Conservation (phyloP, 2,329 filamentous ascomycete genomes). For the Xylariaceae sp. region DNA sequence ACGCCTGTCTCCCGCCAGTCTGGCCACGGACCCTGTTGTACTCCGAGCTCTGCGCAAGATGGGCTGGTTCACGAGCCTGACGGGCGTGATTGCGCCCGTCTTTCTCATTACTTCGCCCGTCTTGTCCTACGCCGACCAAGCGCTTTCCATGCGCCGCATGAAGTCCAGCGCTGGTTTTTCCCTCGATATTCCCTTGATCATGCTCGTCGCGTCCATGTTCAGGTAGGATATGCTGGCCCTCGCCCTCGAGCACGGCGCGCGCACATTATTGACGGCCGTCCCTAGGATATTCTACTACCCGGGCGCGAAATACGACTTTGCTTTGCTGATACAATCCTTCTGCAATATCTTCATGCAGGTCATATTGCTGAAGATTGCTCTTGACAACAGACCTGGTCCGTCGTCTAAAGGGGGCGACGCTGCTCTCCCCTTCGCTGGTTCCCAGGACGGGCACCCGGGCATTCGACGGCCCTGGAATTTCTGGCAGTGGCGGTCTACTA, state of each 20-base stretch:
- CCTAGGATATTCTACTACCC: slow-evolving; percentile 66
- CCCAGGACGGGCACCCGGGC: slow-evolving; percentile 37
- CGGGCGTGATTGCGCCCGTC: slow-evolving; percentile 57
- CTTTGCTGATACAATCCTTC: slow-evolving; percentile 60
- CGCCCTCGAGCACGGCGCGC: slow-evolving; percentile 1
- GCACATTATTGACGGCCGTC: slow-evolving; percentile 5
- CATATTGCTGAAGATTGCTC: slow-evolving; percentile 62
- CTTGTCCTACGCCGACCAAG: slow-evolving; percentile 63
- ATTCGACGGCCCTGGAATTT: slow-evolving; percentile 67
- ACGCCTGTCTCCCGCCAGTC: slow-evolving; percentile 1
- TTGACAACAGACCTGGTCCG: slow-evolving; percentile 61
- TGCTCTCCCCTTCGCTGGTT: slow-evolving; percentile 58
- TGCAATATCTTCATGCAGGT: slow-evolving; percentile 63
- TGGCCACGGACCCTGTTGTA: too few relatives aligned
- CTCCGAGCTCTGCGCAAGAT: slow-evolving; percentile 23
- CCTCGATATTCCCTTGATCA: slow-evolving; percentile 67
- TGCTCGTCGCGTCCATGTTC: slow-evolving; percentile 65
- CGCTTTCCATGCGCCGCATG: slow-evolving; percentile 58
- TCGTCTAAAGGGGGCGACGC: slow-evolving; percentile 58
- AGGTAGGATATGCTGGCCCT: slow-evolving; percentile 40
- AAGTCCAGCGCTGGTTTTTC: slow-evolving; percentile 66
- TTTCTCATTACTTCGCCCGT: slow-evolving; percentile 63
- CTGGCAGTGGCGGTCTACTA: slow-evolving; percentile 75
- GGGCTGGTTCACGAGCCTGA: slow-evolving; percentile 44
- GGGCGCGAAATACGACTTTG: slow-evolving; percentile 60